phyloP scores from a whole-genome alignment of 2,329 filamentous ascomycete genomes.

The Diaporthe amygdali region DNA sequence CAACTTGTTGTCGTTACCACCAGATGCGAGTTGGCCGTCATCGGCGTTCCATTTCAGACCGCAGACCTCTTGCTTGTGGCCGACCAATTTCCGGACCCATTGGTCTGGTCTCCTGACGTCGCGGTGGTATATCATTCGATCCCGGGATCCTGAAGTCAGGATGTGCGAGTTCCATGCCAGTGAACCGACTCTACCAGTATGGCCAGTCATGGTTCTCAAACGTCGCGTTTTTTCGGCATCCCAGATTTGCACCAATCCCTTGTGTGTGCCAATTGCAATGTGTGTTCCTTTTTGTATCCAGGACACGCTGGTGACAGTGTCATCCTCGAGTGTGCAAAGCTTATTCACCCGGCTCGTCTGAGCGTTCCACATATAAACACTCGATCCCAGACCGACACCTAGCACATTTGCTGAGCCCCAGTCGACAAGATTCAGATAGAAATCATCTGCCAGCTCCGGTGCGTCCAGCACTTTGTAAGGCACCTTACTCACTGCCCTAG shows the following conservation, averaged over 20 bases:
- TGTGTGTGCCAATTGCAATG: conserved; percentile 91
- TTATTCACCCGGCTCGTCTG: conserved; percentile 90
- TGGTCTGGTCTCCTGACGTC: conserved; percentile 94
- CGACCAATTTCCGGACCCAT: conserved; percentile 83
- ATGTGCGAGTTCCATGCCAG: conserved; percentile 99
- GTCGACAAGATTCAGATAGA: conserved; percentile 96
- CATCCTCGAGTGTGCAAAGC: conserved; percentile 89
- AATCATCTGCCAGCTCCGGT: conserved; percentile 94
- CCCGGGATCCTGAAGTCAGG: conserved; percentile 90
- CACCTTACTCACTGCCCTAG: conserved; percentile 90
- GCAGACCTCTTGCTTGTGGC: conserved; percentile 98
- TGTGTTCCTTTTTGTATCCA: conserved; percentile 99
- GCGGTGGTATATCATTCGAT: conserved; percentile 92
- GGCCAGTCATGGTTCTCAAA: conserved; percentile 94
- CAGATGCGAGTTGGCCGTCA: conserved; percentile 91
- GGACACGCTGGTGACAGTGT: conserved; percentile 93
- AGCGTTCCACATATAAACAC: conserved; percentile 99
- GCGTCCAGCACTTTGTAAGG: conserved; percentile 98
- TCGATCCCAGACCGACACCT: conserved; percentile 88
- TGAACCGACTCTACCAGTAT: conserved; percentile 90
- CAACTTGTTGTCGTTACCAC: conserved; percentile 97
- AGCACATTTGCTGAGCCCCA: conserved; percentile 96
- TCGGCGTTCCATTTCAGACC: conserved; percentile 97
- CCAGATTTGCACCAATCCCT: conserved; percentile 96
- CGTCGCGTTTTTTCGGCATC: conserved; percentile 87